A percentile compares a stretch with the other conserved stretches of the same genome.
Conservation (phyloP, 2,329 filamentous ascomycete genomes). For the Aaosphaeria arxii region DNA sequence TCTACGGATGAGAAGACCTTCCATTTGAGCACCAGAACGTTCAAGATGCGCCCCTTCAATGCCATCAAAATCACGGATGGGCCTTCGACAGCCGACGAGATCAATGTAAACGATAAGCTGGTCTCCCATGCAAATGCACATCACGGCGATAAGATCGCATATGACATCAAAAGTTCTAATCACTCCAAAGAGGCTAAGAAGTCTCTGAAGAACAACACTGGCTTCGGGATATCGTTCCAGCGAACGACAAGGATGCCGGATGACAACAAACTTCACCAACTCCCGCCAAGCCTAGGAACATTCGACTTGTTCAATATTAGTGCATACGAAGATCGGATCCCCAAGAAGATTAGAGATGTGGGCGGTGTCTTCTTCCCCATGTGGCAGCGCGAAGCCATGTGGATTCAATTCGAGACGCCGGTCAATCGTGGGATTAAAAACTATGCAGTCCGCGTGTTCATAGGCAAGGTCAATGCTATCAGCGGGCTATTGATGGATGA, state of each 20-base stretch:
- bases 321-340: constrained; percentile 28
- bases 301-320: constrained; percentile 1
- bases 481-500: neutral
- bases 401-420: constrained; percentile 32
- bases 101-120: neutral
- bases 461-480: constrained; percentile 41
- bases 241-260: constrained; percentile 5
- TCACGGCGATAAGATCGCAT: neutral
- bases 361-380: constrained; percentile 48
- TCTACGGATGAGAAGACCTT: too few species aligned
- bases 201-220: neutral
- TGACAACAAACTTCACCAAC: constrained; percentile 2
- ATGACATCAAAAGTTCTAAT: neutral
- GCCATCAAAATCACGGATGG: neutral
- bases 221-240: constrained; percentile 4
- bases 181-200: neutral
- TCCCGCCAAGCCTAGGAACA: constrained; percentile 2
- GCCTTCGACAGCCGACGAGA: neutral
- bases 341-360: constrained; percentile 33
- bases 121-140: neutral
- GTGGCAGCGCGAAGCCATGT: constrained; percentile 42
- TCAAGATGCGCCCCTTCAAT: neutral
- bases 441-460: constrained; percentile 39
- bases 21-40: too few species aligned
- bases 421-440: neutral